Conservation (phyloP, 768 basidiomycete species). For the Psilocybe cyanescens region DNA sequence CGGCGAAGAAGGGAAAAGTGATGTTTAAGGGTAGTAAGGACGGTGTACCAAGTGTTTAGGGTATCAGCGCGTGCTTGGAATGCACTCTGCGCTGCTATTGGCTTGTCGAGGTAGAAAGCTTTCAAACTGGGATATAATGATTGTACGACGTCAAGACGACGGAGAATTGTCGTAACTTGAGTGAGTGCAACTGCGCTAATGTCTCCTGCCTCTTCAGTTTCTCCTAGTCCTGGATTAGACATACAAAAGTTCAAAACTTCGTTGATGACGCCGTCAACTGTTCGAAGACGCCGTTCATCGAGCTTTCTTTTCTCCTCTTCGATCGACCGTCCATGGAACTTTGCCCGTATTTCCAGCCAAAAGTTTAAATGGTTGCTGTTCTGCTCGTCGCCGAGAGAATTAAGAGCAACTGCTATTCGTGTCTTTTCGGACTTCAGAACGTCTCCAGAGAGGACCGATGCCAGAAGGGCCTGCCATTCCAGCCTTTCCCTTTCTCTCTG, state of each 20-base stretch:
- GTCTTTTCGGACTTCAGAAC: slow-evolving; percentile 95
- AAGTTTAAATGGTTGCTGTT: slow-evolving; percentile 68
- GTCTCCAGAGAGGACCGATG: slow-evolving; percentile 92
- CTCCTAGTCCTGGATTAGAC: slow-evolving; percentile 26
- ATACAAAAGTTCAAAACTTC: slow-evolving; percentile 83
- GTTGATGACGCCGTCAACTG: slow-evolving; percentile 81
- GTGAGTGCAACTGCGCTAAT: slow-evolving; percentile 52
- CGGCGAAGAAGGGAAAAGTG: slow-evolving; percentile 81
- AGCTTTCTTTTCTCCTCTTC: slow-evolving; percentile 82
- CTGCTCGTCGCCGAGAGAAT: slow-evolving; percentile 71
- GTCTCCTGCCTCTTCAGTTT: slow-evolving; percentile 36
- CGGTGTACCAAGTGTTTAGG: slow-evolving; percentile 90
- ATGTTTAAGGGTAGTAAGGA: slow-evolving; percentile 81
- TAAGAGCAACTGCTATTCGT: slow-evolving; percentile 81
- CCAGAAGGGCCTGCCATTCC: slow-evolving; percentile 96
- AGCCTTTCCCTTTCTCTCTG: slow-evolving; percentile 79
- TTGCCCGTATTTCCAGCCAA: slow-evolving; percentile 92
- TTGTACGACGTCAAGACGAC: slow-evolving; percentile 79
- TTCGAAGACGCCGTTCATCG: slow-evolving; percentile 82
- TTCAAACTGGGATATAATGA: slow-evolving; percentile 86
- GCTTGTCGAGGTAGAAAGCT: slow-evolving; percentile 80
- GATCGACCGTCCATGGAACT: slow-evolving; percentile 76
- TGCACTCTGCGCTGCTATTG: slow-evolving; percentile 58
- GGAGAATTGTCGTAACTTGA: slow-evolving; percentile 68
- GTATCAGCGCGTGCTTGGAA: slow-evolving; percentile 89